Evolutionary conservation across 1,139 yeast species (phyloP).

Genomic region (Taphrina wiesneri): DNA sequence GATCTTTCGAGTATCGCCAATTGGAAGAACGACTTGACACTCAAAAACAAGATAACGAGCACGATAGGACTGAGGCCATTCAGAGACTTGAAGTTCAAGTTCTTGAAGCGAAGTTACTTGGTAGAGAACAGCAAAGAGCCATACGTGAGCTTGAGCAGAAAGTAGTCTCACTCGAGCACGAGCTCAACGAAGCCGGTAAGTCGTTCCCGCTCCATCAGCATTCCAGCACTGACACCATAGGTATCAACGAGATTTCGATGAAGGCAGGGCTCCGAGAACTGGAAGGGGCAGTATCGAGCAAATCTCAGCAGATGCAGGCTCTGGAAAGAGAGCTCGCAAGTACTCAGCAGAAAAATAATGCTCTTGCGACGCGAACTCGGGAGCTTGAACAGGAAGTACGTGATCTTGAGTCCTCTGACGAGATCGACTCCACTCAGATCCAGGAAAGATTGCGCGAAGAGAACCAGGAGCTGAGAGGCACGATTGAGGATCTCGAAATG

Average conservation of each 20-base stretch:
- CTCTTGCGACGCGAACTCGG: background rate
- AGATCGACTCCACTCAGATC: background rate
- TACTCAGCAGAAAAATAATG: background rate
- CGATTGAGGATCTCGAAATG: constrained; percentile 33
- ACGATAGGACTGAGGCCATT: background rate
- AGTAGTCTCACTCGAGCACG: constrained; percentile 36
- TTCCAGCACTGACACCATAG: background rate
- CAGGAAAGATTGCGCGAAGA: constrained; percentile 32
- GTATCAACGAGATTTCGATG: background rate
- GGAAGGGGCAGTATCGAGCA: background rate
- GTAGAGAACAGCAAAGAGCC: constrained; percentile 36
- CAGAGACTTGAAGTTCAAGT: constrained; percentile 25
- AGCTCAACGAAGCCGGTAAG: constrained; percentile 31
- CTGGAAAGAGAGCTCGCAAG: constrained; percentile 1
- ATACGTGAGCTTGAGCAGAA: constrained; percentile 37
- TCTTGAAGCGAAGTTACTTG: constrained; percentile 36
- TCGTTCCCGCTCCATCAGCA: background rate
- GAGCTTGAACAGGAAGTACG: constrained; percentile 14
- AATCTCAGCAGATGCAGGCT: background rate
- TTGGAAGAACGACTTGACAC: constrained; percentile 7
- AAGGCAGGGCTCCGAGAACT: background rate
- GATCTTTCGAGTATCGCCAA: constrained; percentile 20
- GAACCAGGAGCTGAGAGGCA: constrained; percentile 35
- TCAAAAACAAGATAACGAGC: background rate
- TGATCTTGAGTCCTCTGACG: constrained; percentile 21